Conservation (phyloP, 495 filamentous ascomycete genomes). For the Neurospora terricola region DNA sequence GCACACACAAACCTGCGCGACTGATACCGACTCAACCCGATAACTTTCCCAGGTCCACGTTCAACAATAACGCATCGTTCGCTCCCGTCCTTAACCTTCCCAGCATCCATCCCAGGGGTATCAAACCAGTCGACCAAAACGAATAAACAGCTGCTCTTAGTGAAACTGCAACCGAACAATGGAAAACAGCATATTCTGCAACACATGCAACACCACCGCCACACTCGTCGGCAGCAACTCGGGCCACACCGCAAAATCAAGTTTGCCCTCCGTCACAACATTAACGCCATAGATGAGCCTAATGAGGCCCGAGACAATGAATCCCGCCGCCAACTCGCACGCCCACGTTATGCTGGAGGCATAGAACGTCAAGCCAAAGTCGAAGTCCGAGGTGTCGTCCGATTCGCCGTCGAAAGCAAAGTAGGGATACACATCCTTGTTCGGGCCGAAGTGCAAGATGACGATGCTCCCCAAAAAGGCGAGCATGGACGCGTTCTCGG, state of each 20-base stretch:
- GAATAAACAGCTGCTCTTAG: slow-evolving; percentile 11
- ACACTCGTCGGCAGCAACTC: slow-evolving; percentile 52
- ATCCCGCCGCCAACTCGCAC: slow-evolving; percentile 47
- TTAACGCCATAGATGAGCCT: slow-evolving; percentile 42
- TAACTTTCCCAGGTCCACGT: not conserved
- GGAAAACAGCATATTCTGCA: slow-evolving; percentile 58
- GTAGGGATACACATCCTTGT: slow-evolving; percentile 51
- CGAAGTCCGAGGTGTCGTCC: slow-evolving; percentile 33
- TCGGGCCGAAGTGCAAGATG: slow-evolving; percentile 51
- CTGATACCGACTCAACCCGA: not conserved
- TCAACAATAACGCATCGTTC: not conserved
- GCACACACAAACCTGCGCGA: not conserved
- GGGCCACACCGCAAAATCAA: slow-evolving; percentile 50
- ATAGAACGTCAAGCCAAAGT: slow-evolving; percentile 49
- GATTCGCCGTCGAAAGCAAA: slow-evolving; percentile 43
- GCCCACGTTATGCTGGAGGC: slow-evolving; percentile 51
- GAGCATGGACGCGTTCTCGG: slow-evolving; percentile 57
- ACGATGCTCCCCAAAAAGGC: slow-evolving; percentile 50
- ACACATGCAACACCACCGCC: slow-evolving; percentile 51
- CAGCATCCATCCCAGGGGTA: not conserved
- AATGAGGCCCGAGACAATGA: slow-evolving; percentile 46
- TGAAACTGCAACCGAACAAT: slow-evolving; percentile 52
- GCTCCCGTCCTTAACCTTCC: not conserved
- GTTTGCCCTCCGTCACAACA: slow-evolving; percentile 48
- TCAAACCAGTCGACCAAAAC: not conserved